Conservation (phyloP, 176 grass and related monocot species). For the Puya raimondii region DNA sequence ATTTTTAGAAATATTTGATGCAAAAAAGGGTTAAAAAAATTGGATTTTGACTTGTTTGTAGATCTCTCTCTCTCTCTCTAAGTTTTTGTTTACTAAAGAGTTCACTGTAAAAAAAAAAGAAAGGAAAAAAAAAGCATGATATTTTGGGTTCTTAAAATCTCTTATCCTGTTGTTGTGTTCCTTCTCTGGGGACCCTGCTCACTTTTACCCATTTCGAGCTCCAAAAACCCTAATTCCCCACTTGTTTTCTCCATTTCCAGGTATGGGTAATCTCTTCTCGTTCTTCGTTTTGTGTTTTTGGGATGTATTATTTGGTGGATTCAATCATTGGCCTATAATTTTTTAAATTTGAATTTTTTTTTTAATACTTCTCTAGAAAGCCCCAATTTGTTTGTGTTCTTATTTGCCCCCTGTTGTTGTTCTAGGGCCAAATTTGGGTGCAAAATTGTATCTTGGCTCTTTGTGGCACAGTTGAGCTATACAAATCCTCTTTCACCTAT, state of each 20-base stretch:
- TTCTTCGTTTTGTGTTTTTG: too few relatives aligned
- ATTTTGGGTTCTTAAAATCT: background rate
- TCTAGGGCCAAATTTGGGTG: background rate
- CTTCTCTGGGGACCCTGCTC: too few relatives aligned
- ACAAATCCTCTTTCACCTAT: conserved; percentile 17
- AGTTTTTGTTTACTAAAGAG: background rate
- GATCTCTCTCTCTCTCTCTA: background rate
- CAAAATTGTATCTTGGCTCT: conserved; percentile 24
- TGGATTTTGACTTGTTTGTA: background rate
- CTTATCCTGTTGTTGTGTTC: too few relatives aligned
- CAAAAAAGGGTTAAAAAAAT: too few relatives aligned
- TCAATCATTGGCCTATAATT: too few relatives aligned
- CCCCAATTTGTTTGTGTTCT: conserved; percentile 34
- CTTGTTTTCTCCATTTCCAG: too few relatives aligned
- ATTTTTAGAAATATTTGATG: background rate
- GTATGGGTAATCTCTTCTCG: too few relatives aligned
- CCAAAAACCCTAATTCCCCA: too few relatives aligned
- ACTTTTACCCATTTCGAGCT: too few relatives aligned
- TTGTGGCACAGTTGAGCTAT: conserved; percentile 37
- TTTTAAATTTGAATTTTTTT: too few relatives aligned
- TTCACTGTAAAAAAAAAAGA: background rate
- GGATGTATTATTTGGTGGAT: too few relatives aligned
- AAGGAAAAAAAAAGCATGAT: background rate
- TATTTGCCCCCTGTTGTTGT: conserved; percentile 18
- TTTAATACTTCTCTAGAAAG: conserved; percentile 19